Base-by-base conservation (phyloP, 371 early-diverging fungal species). In the Mucor piriformis region DNA sequence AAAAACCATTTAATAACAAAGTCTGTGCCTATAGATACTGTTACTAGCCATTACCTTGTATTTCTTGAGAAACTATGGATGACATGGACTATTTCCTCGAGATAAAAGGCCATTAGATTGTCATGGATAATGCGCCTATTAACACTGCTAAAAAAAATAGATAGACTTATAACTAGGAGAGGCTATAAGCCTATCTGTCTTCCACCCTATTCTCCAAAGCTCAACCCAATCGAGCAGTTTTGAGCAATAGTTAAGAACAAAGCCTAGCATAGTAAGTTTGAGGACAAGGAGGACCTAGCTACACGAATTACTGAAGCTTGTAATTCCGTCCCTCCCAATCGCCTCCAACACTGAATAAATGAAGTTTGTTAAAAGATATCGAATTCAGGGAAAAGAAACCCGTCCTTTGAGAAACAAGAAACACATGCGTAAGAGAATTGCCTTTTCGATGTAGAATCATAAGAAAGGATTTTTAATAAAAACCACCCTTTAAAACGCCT, bases 11-110 rank as follows among this genome's bases (percentile, higher is more conserved):
- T 47, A 56, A 27, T 51, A 50, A 51, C 29, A 34, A 59, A 59
- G 44, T 44, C 40, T 59, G 46, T 34, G 23, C 18, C 23, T 44
- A 59, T 25, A 59, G 59, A 13, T 42, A 50, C 58, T 58, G 50
- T 59, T 52, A 57, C 54, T 57, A 47, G 48, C 38, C 46, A 57
- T 63, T 63, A 52, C 33, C 52, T 59, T 46, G 54, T 38, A 29
- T 57, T 60, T 52, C 48, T 66, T 57, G 52, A 59, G 51, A 59
- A 57, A 61, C 48, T 46, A 66, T 66, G 61, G 53, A 57, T 57
- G 57, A 60, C 38, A 52, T 60, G 50, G 59, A 57, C 34, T 51
- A 54, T 40, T 16, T 55, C 46, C 52, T 42, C 37, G 46, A 66
- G 43, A 59, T 66, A 66, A 66, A 42, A 15, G 57, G 61, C 32